Evolutionary conservation across 2,329 filamentous ascomycete genomes (phyloP).

Genomic region (Nemania bipapillata): DNA sequence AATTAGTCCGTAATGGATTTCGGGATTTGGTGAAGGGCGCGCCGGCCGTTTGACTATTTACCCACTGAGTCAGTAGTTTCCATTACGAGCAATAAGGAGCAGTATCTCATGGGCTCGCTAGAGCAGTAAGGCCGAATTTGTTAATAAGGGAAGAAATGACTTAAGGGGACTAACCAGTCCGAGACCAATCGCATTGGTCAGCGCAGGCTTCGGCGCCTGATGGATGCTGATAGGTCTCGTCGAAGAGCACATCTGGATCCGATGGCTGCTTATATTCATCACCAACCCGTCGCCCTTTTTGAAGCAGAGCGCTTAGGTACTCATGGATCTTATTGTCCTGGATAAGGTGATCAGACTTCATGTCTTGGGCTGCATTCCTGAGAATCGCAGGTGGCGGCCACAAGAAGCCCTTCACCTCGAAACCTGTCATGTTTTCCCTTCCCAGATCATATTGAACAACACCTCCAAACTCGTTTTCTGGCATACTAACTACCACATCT

Average conservation of each 20-base stretch:
- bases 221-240: not conserved
- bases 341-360: slow-evolving; percentile 13
- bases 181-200: too few relatives aligned
- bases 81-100: too few relatives aligned
- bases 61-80: too few relatives aligned
- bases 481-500: slow-evolving; percentile 23
- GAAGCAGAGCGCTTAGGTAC: not conserved
- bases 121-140: too few relatives aligned
- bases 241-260: slow-evolving; percentile 6
- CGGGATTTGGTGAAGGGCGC: not conserved
- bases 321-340: slow-evolving; percentile 14
- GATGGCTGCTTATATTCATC: slow-evolving; percentile 3
- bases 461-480: not conserved
- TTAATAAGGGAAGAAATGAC: too few relatives aligned
- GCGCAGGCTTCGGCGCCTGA: not conserved
- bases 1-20: slow-evolving; percentile 25
- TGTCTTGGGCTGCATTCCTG: slow-evolving; percentile 15
- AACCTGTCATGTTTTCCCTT: not conserved
- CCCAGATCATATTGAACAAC: slow-evolving; percentile 23
- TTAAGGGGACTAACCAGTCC: too few relatives aligned
- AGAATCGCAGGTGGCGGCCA: slow-evolving; percentile 5
- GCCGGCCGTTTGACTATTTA: not conserved
- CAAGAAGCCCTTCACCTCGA: slow-evolving; percentile 18
- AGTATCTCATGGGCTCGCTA: too few relatives aligned
- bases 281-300: slow-evolving; percentile 4